Base-by-base conservation (phyloP, 2,329 filamentous ascomycete species). In the Penicillium sp. region DNA sequence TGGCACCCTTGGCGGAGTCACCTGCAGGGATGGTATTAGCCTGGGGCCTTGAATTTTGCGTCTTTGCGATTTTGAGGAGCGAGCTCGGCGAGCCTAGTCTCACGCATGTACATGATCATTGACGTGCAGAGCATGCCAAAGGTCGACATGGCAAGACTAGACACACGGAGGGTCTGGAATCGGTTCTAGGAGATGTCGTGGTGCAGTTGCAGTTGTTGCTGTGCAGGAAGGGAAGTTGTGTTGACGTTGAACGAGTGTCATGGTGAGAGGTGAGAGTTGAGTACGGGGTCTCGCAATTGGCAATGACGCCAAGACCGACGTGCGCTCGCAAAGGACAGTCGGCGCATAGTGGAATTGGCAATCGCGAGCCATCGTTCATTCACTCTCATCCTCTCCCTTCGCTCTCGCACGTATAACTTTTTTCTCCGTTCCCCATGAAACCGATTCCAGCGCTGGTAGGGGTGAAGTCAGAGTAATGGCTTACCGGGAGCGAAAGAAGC, bases 1-100 rank as follows among this genome's bases (percentile, higher is more conserved):
- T 90, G 80, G 92, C 93, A 85, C 93, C 93, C 89, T 97, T 97
- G 84, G 92, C 92, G 74, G 83, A 73, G 80, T 97, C 92, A 84
- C 92, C 92, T 96, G 73, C 41, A 66, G 37, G 6, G 5, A 29
- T 25, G 18, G n/a, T 27, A 11, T 49, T 49, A 49, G 52, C 26
- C 15, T 27, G 23, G 12, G 12, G 42, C 9, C 29, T 64, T 20
- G 37, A 9, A 5, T 22, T 29, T 56, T 45, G 57, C 57, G 33
- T 55, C 41, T 23, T 58, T 58, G 49, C 63, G 56, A 26, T 56
- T 25, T 14, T 45, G 35, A 4, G 25, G 22, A 43, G 15, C 33
- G 18, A 40, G 35, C 55, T 26, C 57, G 41, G 61, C 58, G 15
- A 64, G 51, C 48, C 66, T 61, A 29, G 55, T 61, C 47, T 68